A percentile compares a stretch with the other conserved stretches of the same genome.
phyloP scores from a whole-genome alignment of 176 grass and related monocot species.

The Oropetium thomaeum region DNA sequence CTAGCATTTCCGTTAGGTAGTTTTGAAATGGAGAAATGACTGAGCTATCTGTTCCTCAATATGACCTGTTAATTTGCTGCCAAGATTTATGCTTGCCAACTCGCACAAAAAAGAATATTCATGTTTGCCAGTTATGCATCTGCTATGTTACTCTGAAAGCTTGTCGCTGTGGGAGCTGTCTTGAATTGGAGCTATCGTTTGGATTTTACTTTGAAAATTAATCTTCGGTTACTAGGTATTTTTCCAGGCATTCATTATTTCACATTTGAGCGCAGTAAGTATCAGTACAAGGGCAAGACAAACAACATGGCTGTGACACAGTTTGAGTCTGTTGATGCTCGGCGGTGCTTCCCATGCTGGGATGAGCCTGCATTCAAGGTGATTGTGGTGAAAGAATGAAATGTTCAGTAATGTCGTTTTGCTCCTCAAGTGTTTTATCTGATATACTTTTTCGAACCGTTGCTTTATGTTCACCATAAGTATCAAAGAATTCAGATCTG shows the following conservation, averaged over 20 bases:
- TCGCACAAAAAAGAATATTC: too few species aligned
- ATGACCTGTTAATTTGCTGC: not conserved
- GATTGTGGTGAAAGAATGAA: not conserved
- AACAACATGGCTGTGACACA: constrained; percentile 84
- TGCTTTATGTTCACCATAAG: constrained; percentile 23
- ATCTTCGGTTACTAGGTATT: not conserved
- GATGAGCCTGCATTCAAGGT: constrained; percentile 92
- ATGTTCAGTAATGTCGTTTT: not conserved
- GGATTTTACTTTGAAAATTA: not conserved
- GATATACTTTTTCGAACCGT: not conserved
- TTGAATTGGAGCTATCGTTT: not conserved
- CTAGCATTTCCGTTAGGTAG: not conserved
- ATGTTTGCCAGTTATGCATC: not conserved
- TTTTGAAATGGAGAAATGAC: not conserved
- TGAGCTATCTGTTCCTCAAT: too few species aligned
- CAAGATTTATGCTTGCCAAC: not conserved
- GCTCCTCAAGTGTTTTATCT: not conserved
- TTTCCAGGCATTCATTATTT: not conserved
- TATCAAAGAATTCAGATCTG: not conserved
- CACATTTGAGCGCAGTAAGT: constrained; percentile 45
- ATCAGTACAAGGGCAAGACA: constrained; percentile 48
- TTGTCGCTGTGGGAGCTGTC: not conserved
- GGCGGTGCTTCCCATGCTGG: constrained; percentile 87
- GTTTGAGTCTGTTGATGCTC: constrained; percentile 77
- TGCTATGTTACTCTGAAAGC: not conserved